Percentiles rank a stretch among this genome's conserved stretches.
Conservation (phyloP, 176 grass and related monocot species). For the Saccharum spontaneum region DNA sequence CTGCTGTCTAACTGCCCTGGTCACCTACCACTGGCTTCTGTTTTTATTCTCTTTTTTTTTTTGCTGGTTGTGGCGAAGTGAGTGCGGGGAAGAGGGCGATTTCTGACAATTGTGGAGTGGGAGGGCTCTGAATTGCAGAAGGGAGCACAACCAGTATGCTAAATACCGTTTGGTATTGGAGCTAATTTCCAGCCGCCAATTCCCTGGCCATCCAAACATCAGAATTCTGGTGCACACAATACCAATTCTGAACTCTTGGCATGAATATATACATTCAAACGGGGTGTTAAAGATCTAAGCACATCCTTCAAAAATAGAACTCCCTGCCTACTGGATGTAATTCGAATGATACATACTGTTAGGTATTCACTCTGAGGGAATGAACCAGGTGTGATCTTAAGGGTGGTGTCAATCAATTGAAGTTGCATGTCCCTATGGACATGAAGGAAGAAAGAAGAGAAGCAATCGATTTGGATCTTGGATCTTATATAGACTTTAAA, state of each 20-base stretch:
- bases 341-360: not conserved
- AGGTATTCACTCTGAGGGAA: not conserved
- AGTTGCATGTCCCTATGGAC: not conserved
- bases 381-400: not conserved
- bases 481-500: not conserved
- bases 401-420: not conserved
- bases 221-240: not conserved
- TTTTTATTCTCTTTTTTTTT: not conserved
- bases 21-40: not conserved
- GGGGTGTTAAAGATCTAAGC: constrained; percentile 5
- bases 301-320: constrained; percentile 11
- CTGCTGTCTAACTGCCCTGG: not conserved
- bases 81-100: not conserved
- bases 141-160: not conserved
- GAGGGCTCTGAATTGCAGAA: not conserved
- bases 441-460: not conserved
- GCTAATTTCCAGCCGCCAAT: not conserved
- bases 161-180: not conserved
- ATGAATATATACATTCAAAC: not conserved
- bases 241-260: not conserved
- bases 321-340: not conserved
- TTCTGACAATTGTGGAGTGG: not conserved
- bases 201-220: not conserved
- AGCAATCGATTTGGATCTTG: not conserved
- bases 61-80: not conserved